A percentile compares a stretch with the other conserved stretches of the same genome.
Conservation (phyloP, 106 monocot genomes). For the Allium fistulosum region DNA sequence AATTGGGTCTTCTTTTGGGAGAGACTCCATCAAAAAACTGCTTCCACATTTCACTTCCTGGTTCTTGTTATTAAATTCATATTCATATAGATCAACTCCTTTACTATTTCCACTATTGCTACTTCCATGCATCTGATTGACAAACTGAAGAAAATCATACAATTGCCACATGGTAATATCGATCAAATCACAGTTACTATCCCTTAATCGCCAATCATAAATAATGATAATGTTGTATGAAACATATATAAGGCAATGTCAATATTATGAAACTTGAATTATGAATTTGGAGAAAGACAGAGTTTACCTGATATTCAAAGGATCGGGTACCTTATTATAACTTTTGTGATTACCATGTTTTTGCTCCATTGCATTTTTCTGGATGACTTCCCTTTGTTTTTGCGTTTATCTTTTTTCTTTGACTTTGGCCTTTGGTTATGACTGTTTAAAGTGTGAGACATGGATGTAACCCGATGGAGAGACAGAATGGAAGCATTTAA, state of each 20-base stretch:
- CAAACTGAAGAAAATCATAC: background rate
- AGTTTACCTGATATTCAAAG: constrained; percentile 10
- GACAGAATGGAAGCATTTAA: too few relatives aligned
- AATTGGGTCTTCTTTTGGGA: constrained; percentile 12
- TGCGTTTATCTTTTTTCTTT: constrained; percentile 42
- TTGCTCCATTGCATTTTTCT: constrained; percentile 11
- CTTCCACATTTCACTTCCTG: constrained; percentile 46
- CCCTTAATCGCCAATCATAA: background rate
- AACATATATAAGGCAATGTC: background rate
- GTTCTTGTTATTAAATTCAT: background rate
- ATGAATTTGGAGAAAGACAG: background rate
- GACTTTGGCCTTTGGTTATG: constrained; percentile 31
- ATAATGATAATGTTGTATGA: background rate
- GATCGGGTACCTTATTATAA: background rate
- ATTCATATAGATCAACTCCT: constrained; percentile 9
- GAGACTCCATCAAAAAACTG: constrained; percentile 26
- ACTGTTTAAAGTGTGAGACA: constrained; percentile 51
- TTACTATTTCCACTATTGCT: background rate
- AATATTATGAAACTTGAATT: background rate
- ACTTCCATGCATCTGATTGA: constrained; percentile 8
- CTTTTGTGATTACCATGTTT: constrained; percentile 15
- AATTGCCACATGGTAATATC: too few relatives aligned
- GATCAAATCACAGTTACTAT: background rate
- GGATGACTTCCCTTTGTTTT: constrained; percentile 41
- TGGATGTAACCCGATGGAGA: constrained; percentile 8